A percentile compares a stretch with the other conserved stretches of the same genome.
phyloP scores from a whole-genome alignment of 164 flowering plant genomes.

The Kingdonia uniflora region DNA sequence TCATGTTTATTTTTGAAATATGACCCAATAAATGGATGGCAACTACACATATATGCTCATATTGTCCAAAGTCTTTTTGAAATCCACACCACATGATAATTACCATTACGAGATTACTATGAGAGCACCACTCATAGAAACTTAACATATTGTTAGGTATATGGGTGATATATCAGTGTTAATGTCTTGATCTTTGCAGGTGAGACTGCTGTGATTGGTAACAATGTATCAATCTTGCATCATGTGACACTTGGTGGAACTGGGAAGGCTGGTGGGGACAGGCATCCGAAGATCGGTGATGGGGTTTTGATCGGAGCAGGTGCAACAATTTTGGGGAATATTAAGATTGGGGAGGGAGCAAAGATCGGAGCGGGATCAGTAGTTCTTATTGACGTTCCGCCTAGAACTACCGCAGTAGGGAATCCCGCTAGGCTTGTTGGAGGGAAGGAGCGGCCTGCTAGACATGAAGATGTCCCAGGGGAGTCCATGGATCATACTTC shows the following conservation, averaged over 20 bases:
- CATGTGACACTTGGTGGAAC: slow-evolving; percentile 12
- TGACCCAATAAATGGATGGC: no score
- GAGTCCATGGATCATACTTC: slow-evolving; percentile 15
- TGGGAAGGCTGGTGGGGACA: slow-evolving; percentile 7
- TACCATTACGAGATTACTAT: no score
- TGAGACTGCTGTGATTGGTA: slow-evolving; percentile 11
- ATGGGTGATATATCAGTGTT: no score
- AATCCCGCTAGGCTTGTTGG: slow-evolving; percentile 13
- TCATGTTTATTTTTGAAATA: no score
- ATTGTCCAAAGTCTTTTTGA: no score
- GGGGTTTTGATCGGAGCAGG: slow-evolving; percentile 17
- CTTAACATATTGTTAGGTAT: no score
- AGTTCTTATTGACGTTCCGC: slow-evolving; percentile 10
- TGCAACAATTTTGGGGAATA: slow-evolving; percentile 9
- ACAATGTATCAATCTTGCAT: slow-evolving; percentile 11
- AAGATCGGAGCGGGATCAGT: slow-evolving; percentile 12
- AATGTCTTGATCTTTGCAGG: slow-evolving; percentile 4
- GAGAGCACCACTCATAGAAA: no score
- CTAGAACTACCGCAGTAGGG: slow-evolving; percentile 12
- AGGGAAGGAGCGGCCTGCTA: slow-evolving; percentile 10
- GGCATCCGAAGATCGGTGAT: slow-evolving; percentile 14
- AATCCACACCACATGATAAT: no score
- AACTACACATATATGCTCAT: no score
- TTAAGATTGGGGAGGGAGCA: slow-evolving; percentile 12
- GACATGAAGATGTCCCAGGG: slow-evolving; percentile 15